Base-by-base conservation (phyloP, 768 basidiomycete species). In the Lentinula sp. region DNA sequence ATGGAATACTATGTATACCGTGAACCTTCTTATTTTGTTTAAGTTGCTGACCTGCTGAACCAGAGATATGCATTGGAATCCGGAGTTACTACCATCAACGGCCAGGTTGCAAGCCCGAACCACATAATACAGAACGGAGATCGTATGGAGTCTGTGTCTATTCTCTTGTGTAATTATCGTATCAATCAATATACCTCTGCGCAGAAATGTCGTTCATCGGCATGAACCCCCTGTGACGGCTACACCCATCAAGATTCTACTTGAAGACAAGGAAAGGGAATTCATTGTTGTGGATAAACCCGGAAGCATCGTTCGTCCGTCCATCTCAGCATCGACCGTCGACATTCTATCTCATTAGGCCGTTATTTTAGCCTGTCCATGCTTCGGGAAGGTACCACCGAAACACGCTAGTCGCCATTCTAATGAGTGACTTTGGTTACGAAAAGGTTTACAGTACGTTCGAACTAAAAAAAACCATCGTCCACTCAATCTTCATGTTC, bases 261-360 rank as follows among this genome's bases (percentile, higher is more conserved):
- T 87, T 55, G 85, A 88, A 61, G 93, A 98, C 70, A 78, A 77
- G 13, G 85, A 91, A 65, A 84, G 87, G 23, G 82, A 88, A 64
- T 94, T 96, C 63, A 84, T 98, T 39, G 90, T 98, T 13, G 89
- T 99, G 32, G 89, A 98, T 69, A 99, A 99, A 78, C 96, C 96
- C 2, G 96, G 96, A 37, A 91, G 91, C 70, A 93, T 98, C 70
- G 95, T 97, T 72, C 74, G 95, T 84, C 65, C 49, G 57, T 62
- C 57, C 61, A 35, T 32, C 57, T 52, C 43, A 40, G 61, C 60
- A 59, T 61, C 58, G 61, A 32, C 40, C 32, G 46, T 57, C 60
- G 43, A 68, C 32, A 58, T 61, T 59, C 60, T 59, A 59, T 35
- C 45, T 37, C 50, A 59, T 59, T 40, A 68, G 34, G 16, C 21